Conservation (phyloP, 441 rosid species). For the Dalechampia spathulata region DNA sequence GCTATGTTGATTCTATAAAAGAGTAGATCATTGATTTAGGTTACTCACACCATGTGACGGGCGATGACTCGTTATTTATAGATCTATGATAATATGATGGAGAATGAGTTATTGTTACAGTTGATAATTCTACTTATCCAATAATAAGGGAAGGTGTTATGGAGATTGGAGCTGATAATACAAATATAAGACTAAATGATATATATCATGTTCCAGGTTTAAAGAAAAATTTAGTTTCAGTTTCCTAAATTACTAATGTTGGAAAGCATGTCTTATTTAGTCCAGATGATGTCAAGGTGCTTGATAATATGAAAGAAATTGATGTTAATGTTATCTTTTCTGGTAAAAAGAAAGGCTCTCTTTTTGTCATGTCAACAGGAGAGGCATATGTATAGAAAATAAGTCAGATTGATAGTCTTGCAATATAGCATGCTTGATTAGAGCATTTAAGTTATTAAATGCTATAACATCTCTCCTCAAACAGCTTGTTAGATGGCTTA, state of each 20-base stretch:
- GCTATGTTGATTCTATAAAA: not conserved
- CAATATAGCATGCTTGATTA: not conserved
- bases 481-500: not conserved
- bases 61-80: conserved; percentile 10
- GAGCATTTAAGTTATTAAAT: conserved; percentile 3
- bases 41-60: conserved; percentile 9
- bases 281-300: not conserved
- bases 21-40: conserved; percentile 14
- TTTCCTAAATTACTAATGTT: not conserved
- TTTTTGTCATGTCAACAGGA: not conserved
- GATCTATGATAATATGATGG: not conserved
- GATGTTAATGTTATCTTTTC: not conserved
- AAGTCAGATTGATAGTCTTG: not conserved
- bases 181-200: not conserved
- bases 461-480: not conserved
- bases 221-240: not conserved
- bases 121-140: conserved; percentile 1
- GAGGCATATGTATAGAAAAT: not conserved
- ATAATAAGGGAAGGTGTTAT: not conserved
- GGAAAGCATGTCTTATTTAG: not conserved
- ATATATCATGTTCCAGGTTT: not conserved
- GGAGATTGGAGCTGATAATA: not conserved
- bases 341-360: not conserved
- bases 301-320: not conserved
- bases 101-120: conserved; percentile 1